Percentiles rank a stretch among this genome's conserved stretches.
Evolutionary conservation across 495 filamentous ascomycete genomes (phyloP).

Genomic region (Daldinia concentrica): DNA sequence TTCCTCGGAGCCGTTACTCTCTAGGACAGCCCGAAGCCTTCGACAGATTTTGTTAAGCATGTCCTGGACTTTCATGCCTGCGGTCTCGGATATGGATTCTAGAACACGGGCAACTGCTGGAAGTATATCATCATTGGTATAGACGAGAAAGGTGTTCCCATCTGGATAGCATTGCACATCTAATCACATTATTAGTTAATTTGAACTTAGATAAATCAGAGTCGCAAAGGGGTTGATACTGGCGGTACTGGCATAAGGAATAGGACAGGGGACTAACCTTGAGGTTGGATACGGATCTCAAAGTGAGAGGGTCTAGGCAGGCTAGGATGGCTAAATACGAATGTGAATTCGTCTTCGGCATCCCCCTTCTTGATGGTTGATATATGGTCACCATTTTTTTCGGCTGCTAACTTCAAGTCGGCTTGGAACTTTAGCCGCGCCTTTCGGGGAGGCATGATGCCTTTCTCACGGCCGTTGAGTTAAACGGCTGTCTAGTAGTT

Average conservation of each 20-base stretch:
- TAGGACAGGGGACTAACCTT: constrained; percentile 54
- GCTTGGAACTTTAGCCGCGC: constrained; percentile 21
- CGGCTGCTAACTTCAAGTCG: constrained; percentile 34
- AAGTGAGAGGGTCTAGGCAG: constrained; percentile 44
- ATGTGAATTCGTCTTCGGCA: constrained; percentile 70
- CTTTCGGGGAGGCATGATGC: constrained; percentile 16
- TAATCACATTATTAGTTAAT: constrained; percentile 21
- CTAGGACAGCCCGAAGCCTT: constrained; percentile 40
- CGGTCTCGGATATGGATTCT: constrained; percentile 31
- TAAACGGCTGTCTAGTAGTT: not conserved
- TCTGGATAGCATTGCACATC: constrained; percentile 46
- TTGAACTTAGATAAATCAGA: not conserved
- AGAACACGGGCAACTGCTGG: constrained; percentile 40
- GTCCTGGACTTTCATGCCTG: constrained; percentile 38
- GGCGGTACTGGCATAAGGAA: not conserved
- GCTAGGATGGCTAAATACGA: constrained; percentile 55
- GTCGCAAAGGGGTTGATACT: not conserved
- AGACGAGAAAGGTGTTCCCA: constrained; percentile 48
- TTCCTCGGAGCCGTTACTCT: not conserved
- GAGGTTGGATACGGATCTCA: constrained; percentile 62
- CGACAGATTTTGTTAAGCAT: constrained; percentile 41
- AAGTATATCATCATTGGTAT: constrained; percentile 50
- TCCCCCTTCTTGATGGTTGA: constrained; percentile 62
- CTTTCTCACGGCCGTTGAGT: not conserved
- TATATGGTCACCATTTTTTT: constrained; percentile 21